Conservation (phyloP, 768 basidiomycete genomes). For the Lepiota venenata region DNA sequence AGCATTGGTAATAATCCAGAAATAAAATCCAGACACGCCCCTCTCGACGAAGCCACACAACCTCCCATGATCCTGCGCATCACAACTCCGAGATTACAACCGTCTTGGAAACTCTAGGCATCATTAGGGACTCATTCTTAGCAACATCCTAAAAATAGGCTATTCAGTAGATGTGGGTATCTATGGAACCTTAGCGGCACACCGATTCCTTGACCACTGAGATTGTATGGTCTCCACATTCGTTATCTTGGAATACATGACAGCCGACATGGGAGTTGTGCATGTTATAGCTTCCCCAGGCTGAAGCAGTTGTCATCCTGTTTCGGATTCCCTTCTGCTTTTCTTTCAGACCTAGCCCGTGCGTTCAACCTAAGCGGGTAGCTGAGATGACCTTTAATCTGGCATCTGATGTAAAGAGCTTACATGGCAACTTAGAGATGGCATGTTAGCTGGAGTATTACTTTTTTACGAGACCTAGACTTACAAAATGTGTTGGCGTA, state of each 20-base stretch:
- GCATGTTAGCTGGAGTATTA: not conserved
- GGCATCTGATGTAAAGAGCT: not conserved
- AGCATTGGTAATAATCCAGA: too few relatives aligned
- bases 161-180: too few relatives aligned
- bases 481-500: conserved; percentile 50
- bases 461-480: conserved; percentile 14
- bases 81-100: too few relatives aligned
- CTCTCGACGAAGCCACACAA: too few relatives aligned
- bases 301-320: not conserved
- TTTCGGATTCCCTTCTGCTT: not conserved
- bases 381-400: not conserved
- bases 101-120: too few relatives aligned
- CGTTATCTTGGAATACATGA: not conserved
- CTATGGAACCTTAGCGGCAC: not conserved
- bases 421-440: conserved; percentile 29
- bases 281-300: not conserved
- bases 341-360: conserved; percentile 11
- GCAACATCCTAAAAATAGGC: too few relatives aligned
- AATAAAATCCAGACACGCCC: too few relatives aligned
- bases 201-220: not conserved
- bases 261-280: not conserved
- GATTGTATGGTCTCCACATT: not conserved
- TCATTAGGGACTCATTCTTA: too few relatives aligned
- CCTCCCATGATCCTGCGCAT: too few relatives aligned
- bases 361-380: conserved; percentile 12